Conservation (phyloP, 768 basidiomycete species). For the Plicaturopsis crispa region DNA sequence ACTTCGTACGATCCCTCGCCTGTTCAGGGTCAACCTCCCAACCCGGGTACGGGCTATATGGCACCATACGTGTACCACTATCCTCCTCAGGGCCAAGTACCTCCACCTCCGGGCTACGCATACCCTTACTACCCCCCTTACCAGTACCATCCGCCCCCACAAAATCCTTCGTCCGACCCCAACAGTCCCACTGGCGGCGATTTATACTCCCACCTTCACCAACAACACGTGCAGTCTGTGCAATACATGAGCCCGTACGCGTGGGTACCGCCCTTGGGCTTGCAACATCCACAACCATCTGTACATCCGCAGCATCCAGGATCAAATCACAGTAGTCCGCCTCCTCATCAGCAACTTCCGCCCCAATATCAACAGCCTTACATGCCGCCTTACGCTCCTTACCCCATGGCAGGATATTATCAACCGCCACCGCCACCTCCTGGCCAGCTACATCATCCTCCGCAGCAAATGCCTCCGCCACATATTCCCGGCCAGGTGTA, state of each 20-base stretch:
- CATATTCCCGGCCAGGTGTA: too few species aligned
- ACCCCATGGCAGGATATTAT: constrained; percentile 27
- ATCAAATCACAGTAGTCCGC: constrained; percentile 2
- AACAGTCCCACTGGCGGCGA: constrained; percentile 20
- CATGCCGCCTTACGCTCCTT: constrained; percentile 26
- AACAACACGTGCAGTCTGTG: constrained; percentile 17
- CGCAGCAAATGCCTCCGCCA: constrained; percentile 18
- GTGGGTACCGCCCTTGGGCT: constrained; percentile 34
- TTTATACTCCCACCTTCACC: constrained; percentile 22
- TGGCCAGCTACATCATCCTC: constrained; percentile 10
- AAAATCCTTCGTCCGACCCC: constrained; percentile 30
- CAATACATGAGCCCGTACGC: constrained; percentile 23
- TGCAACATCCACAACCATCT: constrained; percentile 29
- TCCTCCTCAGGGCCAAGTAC: constrained; percentile 28
- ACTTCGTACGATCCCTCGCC: constrained; percentile 23
- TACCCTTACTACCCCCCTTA: constrained; percentile 40
- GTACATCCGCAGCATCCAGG: constrained; percentile 18
- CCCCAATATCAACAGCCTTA: constrained; percentile 24
- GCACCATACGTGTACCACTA: constrained; percentile 33
- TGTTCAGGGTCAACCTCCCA: constrained; percentile 18
- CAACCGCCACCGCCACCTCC: constrained; percentile 23
- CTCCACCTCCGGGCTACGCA: constrained; percentile 31
- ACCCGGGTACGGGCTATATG: too few species aligned
- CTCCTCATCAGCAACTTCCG: constrained; percentile 22
- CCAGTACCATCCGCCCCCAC: constrained; percentile 42